Percentiles rank a stretch among this genome's conserved stretches.
Conservation (phyloP, 768 basidiomycete genomes). For the Suillus hirtellus region DNA sequence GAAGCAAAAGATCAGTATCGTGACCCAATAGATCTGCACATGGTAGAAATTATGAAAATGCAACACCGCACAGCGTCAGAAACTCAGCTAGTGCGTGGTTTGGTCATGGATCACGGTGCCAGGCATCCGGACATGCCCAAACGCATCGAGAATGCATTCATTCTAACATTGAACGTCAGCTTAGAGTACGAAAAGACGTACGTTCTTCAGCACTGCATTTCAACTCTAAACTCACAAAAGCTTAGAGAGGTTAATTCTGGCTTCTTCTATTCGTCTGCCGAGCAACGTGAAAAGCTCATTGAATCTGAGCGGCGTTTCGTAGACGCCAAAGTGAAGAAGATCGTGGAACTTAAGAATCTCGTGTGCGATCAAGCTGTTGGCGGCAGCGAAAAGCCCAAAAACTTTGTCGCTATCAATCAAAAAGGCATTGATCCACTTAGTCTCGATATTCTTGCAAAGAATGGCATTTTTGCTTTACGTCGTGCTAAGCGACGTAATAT, state of each 20-base stretch:
- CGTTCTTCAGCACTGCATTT: conserved; percentile 36
- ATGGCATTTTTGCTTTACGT: conserved; percentile 91
- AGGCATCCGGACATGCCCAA: conserved; percentile 99
- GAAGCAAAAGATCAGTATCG: conserved; percentile 67
- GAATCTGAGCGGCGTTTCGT: conserved; percentile 95
- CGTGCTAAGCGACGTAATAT: conserved; percentile 98
- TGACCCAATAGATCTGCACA: conserved; percentile 96
- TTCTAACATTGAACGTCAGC: conserved; percentile 95
- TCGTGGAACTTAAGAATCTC: conserved; percentile 92
- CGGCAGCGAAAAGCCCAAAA: conserved; percentile 76
- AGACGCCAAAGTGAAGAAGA: conserved; percentile 92
- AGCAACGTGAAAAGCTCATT: conserved; percentile 97
- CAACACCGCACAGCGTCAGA: conserved; percentile 98
- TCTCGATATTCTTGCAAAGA: conserved; percentile 93
- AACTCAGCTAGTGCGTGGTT: conserved; percentile 91
- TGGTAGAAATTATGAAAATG: conserved; percentile 99
- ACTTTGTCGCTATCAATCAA: conserved; percentile 96
- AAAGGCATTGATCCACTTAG: conserved; percentile 99
- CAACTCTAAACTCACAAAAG: conserved; percentile 22
- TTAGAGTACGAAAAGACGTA: conserved; percentile 99
- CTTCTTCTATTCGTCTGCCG: conserved; percentile 98
- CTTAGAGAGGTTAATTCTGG: conserved; percentile 96
- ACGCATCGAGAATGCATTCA: conserved; percentile 93
- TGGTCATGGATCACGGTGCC: conserved; percentile 96
- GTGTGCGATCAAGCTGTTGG: conserved; percentile 94